Evolutionary conservation across 148 eudicot genomes (phyloP).

Genomic region (Chenopodium quinoa): DNA sequence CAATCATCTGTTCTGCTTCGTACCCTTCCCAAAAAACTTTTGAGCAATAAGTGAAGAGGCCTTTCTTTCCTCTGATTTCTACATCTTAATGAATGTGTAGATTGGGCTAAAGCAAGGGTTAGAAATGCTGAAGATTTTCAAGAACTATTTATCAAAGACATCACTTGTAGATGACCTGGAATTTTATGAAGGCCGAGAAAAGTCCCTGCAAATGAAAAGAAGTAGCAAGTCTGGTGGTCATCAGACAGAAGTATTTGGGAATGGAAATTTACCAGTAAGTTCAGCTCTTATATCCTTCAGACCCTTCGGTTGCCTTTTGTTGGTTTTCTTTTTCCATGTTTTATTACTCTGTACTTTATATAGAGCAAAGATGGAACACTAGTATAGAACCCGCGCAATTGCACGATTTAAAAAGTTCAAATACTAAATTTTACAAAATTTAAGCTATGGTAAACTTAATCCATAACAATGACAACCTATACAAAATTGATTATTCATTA

Average conservation of each 20-base stretch:
- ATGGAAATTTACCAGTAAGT: slow-evolving; percentile 34
- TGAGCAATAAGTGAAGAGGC: not conserved
- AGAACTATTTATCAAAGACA: slow-evolving; percentile 49
- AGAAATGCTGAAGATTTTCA: slow-evolving; percentile 82
- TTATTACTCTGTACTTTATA: too few relatives aligned
- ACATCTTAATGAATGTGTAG: slow-evolving; percentile 27
- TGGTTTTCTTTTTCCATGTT: too few relatives aligned
- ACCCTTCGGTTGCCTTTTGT: not conserved
- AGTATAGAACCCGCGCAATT: too few relatives aligned
- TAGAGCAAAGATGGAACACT: too few relatives aligned
- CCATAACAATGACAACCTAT: too few relatives aligned
- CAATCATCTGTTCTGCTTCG: too few relatives aligned
- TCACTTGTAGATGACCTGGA: slow-evolving; percentile 69
- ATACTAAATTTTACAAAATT: too few relatives aligned
- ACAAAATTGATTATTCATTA: too few relatives aligned
- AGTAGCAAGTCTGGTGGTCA: slow-evolving; percentile 35
- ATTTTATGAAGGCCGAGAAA: slow-evolving; percentile 73
- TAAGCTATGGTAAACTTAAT: too few relatives aligned
- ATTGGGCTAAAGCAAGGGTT: slow-evolving; percentile 73
- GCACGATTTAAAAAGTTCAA: too few relatives aligned
- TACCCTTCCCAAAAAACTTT: too few relatives aligned
- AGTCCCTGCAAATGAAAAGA: slow-evolving; percentile 52
- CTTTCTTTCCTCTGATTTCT: not conserved
- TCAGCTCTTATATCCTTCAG: not conserved
- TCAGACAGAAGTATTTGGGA: slow-evolving; percentile 30